Base-by-base conservation (phyloP, 805 yeast species). In the Myxozyma monticola region DNA sequence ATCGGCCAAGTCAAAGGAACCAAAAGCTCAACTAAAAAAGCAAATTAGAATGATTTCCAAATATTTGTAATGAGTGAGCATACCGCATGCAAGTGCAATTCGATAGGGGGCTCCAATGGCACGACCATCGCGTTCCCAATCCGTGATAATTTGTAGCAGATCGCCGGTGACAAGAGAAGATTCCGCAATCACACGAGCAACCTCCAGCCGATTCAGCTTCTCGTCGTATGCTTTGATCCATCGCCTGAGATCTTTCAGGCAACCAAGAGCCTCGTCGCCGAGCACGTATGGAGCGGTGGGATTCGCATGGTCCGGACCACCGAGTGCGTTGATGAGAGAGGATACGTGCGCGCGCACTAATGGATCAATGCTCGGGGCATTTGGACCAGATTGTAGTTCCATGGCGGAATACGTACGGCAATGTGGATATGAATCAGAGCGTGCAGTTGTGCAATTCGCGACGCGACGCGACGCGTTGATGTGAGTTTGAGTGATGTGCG, bases 141-240 rank as follows among this genome's bases (percentile, higher is more conserved):
- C 83, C 21, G 84, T 74, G 37, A 93, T 65, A 21, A 93, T 88
- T 8, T 83, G 84, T 4, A 84, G 65, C 46, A 93, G 67, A 67
- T 91, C 98, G 59, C 80, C 81, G 1, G 73, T 65, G 4, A 91
- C 83, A 9, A 93, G 72, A 1, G 85, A 84, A 12, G 85, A 80
- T 46, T 86, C 91, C 4, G 88, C 85, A 56, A 95, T 84, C 0
- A 96, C 96, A 43, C 86, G 75, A 0, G 96, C 95, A 4, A 91
- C 96, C 53, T 84, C 88, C 75, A 81, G 83, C 14, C 83, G 73
- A 45, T 79, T 75, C 45, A 79, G 76, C 37, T 76, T 76, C 49
- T 87, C 93, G 66, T 91, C 98, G 39, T 87, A 90, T 1, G 84
- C 74, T 58, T 80, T 81, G 46, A 93, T 77, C 96, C 98, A 91